Percentiles rank a stretch among this genome's conserved stretches.
These are phyloP conservation scores for Colletotrichum sp. DNA, from an alignment of 2,329 filamentous ascomycete genomes.

Conservation along the genomic window DNA sequence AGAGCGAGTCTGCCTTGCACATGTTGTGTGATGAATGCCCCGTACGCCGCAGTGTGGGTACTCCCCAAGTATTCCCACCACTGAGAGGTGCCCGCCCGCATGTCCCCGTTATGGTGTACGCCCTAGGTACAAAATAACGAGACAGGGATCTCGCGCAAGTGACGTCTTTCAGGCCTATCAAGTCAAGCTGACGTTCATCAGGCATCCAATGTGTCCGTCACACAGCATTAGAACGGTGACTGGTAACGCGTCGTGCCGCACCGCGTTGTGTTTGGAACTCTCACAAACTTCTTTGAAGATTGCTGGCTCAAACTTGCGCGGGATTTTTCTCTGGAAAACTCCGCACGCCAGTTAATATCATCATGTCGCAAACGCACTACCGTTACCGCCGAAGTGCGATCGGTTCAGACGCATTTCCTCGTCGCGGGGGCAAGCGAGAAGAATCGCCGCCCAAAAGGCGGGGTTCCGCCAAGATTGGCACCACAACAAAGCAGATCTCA, in stretches of 20 bases:
- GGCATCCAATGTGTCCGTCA: background rate
- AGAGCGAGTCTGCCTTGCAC: background rate
- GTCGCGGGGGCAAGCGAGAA: background rate
- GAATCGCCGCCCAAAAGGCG: background rate
- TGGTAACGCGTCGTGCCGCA: background rate
- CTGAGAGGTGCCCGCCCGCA: background rate
- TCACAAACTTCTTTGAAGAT: background rate
- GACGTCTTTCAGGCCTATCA: background rate
- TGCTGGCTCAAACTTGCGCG: background rate
- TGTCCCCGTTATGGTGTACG: background rate
- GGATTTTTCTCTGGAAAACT: background rate
- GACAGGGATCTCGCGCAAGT: background rate
- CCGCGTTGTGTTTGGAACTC: background rate
- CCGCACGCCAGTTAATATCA: background rate
- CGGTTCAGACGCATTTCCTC: background rate
- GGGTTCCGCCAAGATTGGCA: background rate
- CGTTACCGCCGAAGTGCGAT: background rate
- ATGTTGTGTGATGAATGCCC: background rate
- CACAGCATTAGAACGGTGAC: background rate
- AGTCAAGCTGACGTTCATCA: background rate
- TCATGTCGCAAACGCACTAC: background rate
- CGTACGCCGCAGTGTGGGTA: background rate
- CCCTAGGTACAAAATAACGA: background rate
- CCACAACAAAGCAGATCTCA: background rate
- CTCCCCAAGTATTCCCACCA: background rate